Base-by-base conservation (phyloP, 495 filamentous ascomycete species). In the Parathielavia appendiculata region DNA sequence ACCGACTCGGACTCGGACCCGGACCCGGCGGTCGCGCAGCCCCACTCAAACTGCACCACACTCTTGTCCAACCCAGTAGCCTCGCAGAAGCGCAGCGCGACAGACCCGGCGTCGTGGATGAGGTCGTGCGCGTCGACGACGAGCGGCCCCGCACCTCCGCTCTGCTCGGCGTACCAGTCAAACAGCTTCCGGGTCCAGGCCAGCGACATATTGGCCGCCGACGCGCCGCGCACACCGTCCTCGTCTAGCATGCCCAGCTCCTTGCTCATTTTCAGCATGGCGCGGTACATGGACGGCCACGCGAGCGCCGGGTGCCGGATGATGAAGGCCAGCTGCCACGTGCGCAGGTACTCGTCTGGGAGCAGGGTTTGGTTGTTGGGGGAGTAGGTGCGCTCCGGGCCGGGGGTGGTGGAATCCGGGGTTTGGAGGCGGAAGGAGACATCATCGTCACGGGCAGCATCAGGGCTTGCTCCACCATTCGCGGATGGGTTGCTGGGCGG, bases 231-330 rank as follows among this genome's bases (percentile, higher is more conserved):
- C 8, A 19, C 19, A 3, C 22, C 40, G 39, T 45, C 49, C 14
- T 35, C 40, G 41, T 19, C 20, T 2, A 59, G 13, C 14, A 26
- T 8, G 16, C 32, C 19, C 1, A 23, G 3, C 26, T 30, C 26
- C 26, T 50, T 35, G 35, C 4, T 17, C 10, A 57, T 1, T 32
- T 26, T n/a, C 2, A 14, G 7, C 43, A 49, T 11, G 20, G 57
- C 41, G 17, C 57, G 50, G 50, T 59, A 59, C 41, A 59, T 43
- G 26, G 57, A 59, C 5, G 57, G 57, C 20, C 40, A 47, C 9
- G 47, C 41, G 49, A 59, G 51, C 17, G 57, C 57, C 30, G 57
- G 49, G 49, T 59, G 57, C 7, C 57, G 57, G 49, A 59, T 59
- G 5, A 59, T 6, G 14, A 59, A 54, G 49, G 30, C 40, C 30